Base-by-base conservation (phyloP, 176 grass and related monocot genomes). In the Aechmea fasciata region DNA sequence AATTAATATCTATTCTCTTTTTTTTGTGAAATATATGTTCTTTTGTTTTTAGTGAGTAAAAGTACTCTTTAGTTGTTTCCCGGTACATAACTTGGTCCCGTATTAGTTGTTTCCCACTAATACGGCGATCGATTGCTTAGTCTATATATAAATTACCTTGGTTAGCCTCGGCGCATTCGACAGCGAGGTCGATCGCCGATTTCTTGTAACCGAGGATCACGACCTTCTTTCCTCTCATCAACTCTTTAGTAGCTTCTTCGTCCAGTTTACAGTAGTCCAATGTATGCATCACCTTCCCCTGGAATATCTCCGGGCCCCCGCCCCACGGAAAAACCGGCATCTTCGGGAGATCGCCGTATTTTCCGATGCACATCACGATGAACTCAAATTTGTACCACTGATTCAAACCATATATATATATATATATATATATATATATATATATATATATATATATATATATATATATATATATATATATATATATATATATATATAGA, bases 191-290 rank as follows among this genome's bases (percentile, higher is more conserved):
- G 49, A 99, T 99, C 57, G 82, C 89, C 18, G 89, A 93, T 78
- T 99, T 99, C 89, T 99, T 99, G 89, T 93, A 99, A 2, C 94
- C 94, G 6, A 99, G 73, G 0, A 99, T 71, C 11, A 93, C 94
- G 0, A 84, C 94, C 86, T 99, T 93, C 84, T 93, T 99, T 50
- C 89, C 89, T 63, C 68, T 74, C 94, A 93, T 99, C 11, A 93
- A 79, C 51, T 87, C 48, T 22, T 83, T 88, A 2, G 68, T 78
- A 57, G 88, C 82, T 50, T 90, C 74, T 50, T 82, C 77, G 62
- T 68, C 78, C n/a, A 99, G 94, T 79, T 90, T 99, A 82, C 89
- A 99, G 69, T 99, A 99, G 52, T 99, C 94, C 24, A 99, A 48
- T 3, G 87, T 78, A 71, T 99, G 94, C 84, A 99, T 83, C 17